Evolutionary conservation across 176 grass and related monocot species (phyloP), one percentile per base, ranked within the genome.

Genomic region (Paspalum vaginatum): DNA sequence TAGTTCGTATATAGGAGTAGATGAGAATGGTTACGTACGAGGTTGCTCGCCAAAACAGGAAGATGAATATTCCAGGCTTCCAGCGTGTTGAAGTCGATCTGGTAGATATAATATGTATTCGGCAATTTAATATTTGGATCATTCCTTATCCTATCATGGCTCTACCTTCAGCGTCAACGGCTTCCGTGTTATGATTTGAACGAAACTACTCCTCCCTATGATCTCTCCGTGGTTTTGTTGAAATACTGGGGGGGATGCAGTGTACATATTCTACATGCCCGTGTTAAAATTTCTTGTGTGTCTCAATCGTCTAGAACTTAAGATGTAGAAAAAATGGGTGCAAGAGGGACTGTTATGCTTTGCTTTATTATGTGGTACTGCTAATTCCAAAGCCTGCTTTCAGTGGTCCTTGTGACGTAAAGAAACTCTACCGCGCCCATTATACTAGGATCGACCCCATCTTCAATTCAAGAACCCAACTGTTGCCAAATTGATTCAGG

Each of bases 41-140:
- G 18, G 37, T 51, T 6, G 2, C 57, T 68, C 37, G 59, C 17
- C 12, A 70, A 6, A 12, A 21, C 9, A 10, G 6, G 25, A 7
- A 61, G 43, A 8, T 68, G 78, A 75, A 81, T 61, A 75, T 58
- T 67, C 50, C 61, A 4, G 0, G n/a, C n/a, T n/a, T n/a, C n/a
- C n/a, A n/a, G n/a, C 41, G 6, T 4, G 18, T 54, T 13, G 22
- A 24, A 67, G 56, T 37, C n/a, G n/a, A n/a, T n/a, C 13, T 14
- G 42, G 62, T 15, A 2, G n/a, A 47, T 22, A 4, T 13, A 13
- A 25, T 8, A 4, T 16, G 45, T 17, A 37, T 46, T 51, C 46
- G 51, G 16, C 8, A 17, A 44, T 27, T 48, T 22, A 69, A 18
- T 71, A 26, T 44, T 44, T 70, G 0, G 2, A 41, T 20, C 43